Evolutionary conservation across 2,329 filamentous ascomycete genomes (phyloP), one percentile per base, ranked within the genome.

Genomic region (Diaporthe nobilis): DNA sequence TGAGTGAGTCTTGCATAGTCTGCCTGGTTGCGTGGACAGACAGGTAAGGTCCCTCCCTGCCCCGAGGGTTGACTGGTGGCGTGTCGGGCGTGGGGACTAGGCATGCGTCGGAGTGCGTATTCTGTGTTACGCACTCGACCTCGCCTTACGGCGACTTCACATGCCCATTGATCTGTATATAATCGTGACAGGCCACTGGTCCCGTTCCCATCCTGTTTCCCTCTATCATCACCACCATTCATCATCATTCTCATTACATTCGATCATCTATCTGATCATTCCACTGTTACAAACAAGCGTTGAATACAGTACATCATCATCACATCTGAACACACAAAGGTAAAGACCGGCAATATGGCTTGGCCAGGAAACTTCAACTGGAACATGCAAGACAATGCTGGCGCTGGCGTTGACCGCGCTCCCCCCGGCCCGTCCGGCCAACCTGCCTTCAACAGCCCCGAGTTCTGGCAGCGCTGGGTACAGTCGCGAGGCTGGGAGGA

Each of bases 381-480:
- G 72, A 74, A 74, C 65, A 68, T 68, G 47, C 65, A 68, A 6
- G 65, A 68, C 49, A 58, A 67, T 61, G 34, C n/a, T 37, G 75
- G 75, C 39, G 65, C 72, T 12, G 75, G 75, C 51, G 67, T 76
- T 57, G 75, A 76, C 72, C 75, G 65, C 67, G 75, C 75, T 2
- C 73, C 71, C n/a, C 49, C 47, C 15, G 65, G 42, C 6, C 28
- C 75, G 2, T 53, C 31, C 44, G 67, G 37, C 22, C 39, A 74
- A 31, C 42, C 72, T 20, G 49, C 58, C 6, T 72, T 75, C 60
- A 72, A 42, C 72, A 72, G 61, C 65, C 75, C 72, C 31, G 75
- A 72, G 42, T 72, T 72, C 75, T 76, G 75, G 75, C 70, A 74
- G 42, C 75, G 65, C 42, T 76, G 75, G 72, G 67, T 44, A 34